These are phyloP conservation scores for Psilocybe tampanensis DNA, from an alignment of 768 basidiomycete genomes.

Conservation along the genomic window DNA sequence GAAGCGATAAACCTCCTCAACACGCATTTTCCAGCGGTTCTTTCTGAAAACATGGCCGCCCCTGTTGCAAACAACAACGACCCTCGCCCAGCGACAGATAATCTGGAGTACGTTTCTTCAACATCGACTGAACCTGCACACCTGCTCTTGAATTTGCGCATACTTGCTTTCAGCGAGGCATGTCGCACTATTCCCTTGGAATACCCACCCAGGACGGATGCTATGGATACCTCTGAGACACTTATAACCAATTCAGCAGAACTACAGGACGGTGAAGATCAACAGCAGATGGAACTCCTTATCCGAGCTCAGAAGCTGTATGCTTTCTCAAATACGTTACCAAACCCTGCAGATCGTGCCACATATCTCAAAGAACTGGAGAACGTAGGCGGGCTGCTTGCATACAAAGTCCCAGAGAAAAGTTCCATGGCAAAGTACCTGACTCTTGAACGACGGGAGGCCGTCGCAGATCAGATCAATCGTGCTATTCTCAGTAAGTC, in stretches of 20 bases:
- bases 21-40: conserved; percentile 74
- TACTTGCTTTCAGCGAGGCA: conserved; percentile 86
- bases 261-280: conserved; percentile 24
- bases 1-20: conserved; percentile 70
- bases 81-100: conserved; percentile 29
- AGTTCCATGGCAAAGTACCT: conserved; percentile 80
- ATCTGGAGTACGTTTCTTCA: conserved; percentile 51
- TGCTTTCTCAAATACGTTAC: conserved; percentile 57
- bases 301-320: conserved; percentile 69
- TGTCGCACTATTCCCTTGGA: conserved; percentile 72
- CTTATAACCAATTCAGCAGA: conserved; percentile 2
- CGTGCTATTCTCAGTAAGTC: conserved; percentile 80
- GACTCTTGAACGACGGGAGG: conserved; percentile 73
- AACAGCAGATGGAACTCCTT: conserved; percentile 53
- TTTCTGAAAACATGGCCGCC: conserved; percentile 32
- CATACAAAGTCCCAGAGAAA: conserved; percentile 79
- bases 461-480: conserved; percentile 87
- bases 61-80: conserved; percentile 1
- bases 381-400: conserved; percentile 77
- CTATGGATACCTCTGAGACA: conserved; percentile 13
- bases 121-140: conserved; percentile 77
- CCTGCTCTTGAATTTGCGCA: conserved; percentile 81
- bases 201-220: conserved; percentile 31
- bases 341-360: conserved; percentile 54
- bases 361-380: conserved; percentile 71